Evolutionary conservation across 2,329 filamentous ascomycete species (phyloP), one percentile per base, ranked within the genome.

Genomic region (Ascochyta clinopodiicola): DNA sequence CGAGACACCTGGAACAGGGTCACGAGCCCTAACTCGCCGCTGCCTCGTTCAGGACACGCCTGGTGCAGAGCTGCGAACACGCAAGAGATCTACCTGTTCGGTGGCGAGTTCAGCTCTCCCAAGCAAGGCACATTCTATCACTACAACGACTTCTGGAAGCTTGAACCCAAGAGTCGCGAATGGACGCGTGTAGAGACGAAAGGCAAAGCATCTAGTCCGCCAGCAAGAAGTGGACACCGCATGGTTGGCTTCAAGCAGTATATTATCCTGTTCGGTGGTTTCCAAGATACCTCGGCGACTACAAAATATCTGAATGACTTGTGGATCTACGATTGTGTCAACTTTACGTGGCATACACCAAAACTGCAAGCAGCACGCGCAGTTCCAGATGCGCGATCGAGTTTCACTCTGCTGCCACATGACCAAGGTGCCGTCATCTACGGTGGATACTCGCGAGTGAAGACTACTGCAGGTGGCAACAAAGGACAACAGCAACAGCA

Each of bases 41-140:
- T 98, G 32, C 95, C 95, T 12, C 84, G 95, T 57, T 94, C 89
- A 57, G 95, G 95, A 2, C 95, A 98, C 82, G 94, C 95, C 15
- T 97, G 93, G 92, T 96, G 91, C 68, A 86, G 92, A 55, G 92
- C 91, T 53, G 91, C 90, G 43, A 96, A 97, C 76, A 85, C 88
- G 15, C 90, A 89, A 60, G 87, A 90, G 31, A 85, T 98, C 47
- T 99, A 96, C 74, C 80, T 99, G 15, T 98, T 98, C 70, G 95
- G 95, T 61, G 95, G 94, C 58, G 95, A 99, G 77, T 99, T 99
- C 75, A 96, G 91, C 54, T 94, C 89, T 25, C 95, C 95, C 2
- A 98, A 97, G 74, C 95, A 98, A 77, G 95, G 95, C 4, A 98
- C 94, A 0, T 99, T 99, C 71, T 97, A 99, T 75, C 95, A 99